A percentile compares a stretch with the other conserved stretches of the same genome.
These are phyloP conservation scores for Yarrowia hollandica DNA, from an alignment of 805 yeast genomes.

Conservation along the genomic window DNA sequence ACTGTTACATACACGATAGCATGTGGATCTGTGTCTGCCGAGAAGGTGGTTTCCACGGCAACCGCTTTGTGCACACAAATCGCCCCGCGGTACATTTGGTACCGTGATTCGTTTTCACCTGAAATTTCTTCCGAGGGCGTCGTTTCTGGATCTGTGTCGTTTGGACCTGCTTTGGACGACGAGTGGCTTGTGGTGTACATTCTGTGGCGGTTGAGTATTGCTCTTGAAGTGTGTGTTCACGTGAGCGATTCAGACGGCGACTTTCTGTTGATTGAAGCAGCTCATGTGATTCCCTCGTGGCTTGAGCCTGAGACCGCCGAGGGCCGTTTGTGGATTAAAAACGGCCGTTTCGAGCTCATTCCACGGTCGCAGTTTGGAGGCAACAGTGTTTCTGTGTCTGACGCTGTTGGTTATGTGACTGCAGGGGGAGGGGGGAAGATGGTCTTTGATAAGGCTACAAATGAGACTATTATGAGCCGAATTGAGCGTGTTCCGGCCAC, in stretches of 20 bases:
- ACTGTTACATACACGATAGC: conserved; percentile 14
- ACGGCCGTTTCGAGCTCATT: conserved; percentile 45
- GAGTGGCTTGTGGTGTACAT: conserved; percentile 40
- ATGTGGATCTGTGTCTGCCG: background rate
- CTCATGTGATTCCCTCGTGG: conserved; percentile 51
- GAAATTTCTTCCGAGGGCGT: background rate
- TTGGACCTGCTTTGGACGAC: conserved; percentile 41
- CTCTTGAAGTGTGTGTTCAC: conserved; percentile 31
- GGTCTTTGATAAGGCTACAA: background rate
- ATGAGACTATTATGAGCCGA: conserved; percentile 8
- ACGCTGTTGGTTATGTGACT: background rate
- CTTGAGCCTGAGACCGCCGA: conserved; percentile 48
- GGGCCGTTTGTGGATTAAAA: conserved; percentile 52
- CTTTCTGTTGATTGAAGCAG: conserved; percentile 52
- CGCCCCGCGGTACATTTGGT: conserved; percentile 35
- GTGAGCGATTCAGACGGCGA: conserved; percentile 58
- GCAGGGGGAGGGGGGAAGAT: background rate
- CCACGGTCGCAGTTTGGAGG: conserved; percentile 38
- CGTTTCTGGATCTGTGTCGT: conserved; percentile 21
- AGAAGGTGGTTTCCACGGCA: background rate
- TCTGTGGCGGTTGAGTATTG: conserved; percentile 33
- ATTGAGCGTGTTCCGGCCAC: background rate
- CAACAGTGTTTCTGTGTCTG: background rate
- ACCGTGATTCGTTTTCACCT: conserved; percentile 34
- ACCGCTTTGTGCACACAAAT: background rate